Percentiles rank a stretch among this genome's conserved stretches.
Conservation (phyloP, 306 rosid genomes). For the Alnus glutinosa region DNA sequence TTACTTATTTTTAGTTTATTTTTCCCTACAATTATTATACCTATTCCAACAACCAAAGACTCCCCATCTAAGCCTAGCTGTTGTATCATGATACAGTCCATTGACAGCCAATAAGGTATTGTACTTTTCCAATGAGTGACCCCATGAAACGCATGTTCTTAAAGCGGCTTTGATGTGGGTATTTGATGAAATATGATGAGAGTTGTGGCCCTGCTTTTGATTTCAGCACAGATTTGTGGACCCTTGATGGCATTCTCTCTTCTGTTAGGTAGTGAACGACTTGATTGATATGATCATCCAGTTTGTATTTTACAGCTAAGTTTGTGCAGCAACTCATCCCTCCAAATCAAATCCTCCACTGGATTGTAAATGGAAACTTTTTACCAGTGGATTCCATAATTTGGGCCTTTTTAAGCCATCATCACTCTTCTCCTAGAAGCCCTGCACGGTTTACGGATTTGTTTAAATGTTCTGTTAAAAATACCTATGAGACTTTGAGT, state of each 20-base stretch:
- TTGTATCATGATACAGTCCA: conserved; percentile 1
- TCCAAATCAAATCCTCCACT: not conserved
- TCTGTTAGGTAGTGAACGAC: not conserved
- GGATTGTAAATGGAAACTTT: not conserved
- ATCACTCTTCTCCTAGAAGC: not conserved
- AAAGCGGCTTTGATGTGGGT: not conserved
- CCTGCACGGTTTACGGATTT: not conserved
- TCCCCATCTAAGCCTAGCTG: not conserved
- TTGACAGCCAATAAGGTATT: not conserved
- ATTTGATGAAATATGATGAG: not conserved
- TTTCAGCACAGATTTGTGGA: conserved; percentile 1
- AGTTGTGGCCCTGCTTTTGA: not conserved
- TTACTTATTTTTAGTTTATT: not conserved
- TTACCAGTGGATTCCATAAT: not conserved
- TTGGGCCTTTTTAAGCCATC: not conserved
- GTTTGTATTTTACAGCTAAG: not conserved
- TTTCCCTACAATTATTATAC: not conserved
- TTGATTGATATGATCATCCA: not conserved
- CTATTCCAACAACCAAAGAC: not conserved
- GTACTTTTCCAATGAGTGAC: not conserved
- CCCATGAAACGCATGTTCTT: conserved; percentile 9
- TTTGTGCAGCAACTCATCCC: not conserved
- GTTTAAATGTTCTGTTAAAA: too few species aligned
- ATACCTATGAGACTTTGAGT: too few species aligned
- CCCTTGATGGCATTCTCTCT: not conserved